A percentile compares a stretch with the other conserved stretches of the same genome.
These are phyloP conservation scores for Avicennia marina DNA, from an alignment of 257 asterid genomes.

Conservation along the genomic window DNA sequence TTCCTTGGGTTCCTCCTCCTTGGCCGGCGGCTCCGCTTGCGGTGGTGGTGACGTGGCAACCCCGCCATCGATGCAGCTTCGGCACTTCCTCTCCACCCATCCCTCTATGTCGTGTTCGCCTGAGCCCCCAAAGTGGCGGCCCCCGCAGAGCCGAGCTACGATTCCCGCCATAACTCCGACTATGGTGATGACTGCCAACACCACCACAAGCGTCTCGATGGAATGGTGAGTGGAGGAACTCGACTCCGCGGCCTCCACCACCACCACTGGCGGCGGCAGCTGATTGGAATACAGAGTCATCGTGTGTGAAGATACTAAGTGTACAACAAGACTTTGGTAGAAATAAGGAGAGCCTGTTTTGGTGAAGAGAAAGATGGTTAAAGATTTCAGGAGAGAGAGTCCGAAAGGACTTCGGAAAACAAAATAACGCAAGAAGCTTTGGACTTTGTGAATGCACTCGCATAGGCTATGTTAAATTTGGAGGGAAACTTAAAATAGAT, in stretches of 20 bases:
- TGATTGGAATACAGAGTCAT: slow-evolving; percentile 26
- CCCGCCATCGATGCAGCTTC: slow-evolving; percentile 74
- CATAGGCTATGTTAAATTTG: too few species aligned
- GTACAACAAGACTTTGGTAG: too few species aligned
- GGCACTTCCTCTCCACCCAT: slow-evolving; percentile 77
- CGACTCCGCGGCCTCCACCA: too few species aligned
- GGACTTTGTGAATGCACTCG: too few species aligned
- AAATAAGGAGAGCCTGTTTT: too few species aligned
- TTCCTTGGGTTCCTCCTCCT: slow-evolving; percentile 36
- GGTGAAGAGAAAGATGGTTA: too few species aligned
- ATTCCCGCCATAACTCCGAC: slow-evolving; percentile 73
- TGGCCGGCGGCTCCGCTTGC: slow-evolving; percentile 18
- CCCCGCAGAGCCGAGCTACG: slow-evolving; percentile 76
- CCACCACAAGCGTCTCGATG: slow-evolving; percentile 78
- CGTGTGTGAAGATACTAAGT: too few species aligned
- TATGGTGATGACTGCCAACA: slow-evolving; percentile 69
- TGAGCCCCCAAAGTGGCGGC: slow-evolving; percentile 51
- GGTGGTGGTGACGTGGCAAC: slow-evolving; percentile 30
- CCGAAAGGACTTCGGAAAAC: too few species aligned
- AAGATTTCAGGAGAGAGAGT: too few species aligned
- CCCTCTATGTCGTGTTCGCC: slow-evolving; percentile 82
- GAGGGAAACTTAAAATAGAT: too few species aligned
- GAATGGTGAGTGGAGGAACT: slow-evolving; percentile 60
- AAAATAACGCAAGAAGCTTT: too few species aligned
- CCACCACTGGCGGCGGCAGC: slow-evolving; percentile 71